Percentiles rank a stretch among this genome's conserved stretches.
Evolutionary conservation across 768 basidiomycete genomes (phyloP).

Genomic region (Agaricus subrufescens): DNA sequence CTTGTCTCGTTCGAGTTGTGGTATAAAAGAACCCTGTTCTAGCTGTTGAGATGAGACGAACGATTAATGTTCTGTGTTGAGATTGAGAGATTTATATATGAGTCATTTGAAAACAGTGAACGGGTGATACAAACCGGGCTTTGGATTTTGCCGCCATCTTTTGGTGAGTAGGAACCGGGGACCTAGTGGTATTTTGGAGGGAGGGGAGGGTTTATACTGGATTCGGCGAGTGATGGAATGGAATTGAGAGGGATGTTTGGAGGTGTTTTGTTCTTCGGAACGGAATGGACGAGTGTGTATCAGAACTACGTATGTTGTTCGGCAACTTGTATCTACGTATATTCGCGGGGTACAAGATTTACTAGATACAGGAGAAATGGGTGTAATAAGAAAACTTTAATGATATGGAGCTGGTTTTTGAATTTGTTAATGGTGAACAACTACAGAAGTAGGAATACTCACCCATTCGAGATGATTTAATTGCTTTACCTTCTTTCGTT

Average conservation of each 20-base stretch:
- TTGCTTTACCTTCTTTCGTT: too few species aligned
- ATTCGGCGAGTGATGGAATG: background rate
- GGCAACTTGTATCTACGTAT: too few species aligned
- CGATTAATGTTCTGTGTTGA: conserved; percentile 67
- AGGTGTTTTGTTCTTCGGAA: background rate
- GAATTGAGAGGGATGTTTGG: background rate
- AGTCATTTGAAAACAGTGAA: background rate
- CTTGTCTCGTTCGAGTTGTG: conserved; percentile 66
- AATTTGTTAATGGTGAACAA: too few species aligned
- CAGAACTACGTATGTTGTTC: too few species aligned
- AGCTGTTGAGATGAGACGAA: conserved; percentile 86
- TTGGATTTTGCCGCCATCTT: conserved; percentile 62
- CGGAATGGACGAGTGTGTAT: background rate
- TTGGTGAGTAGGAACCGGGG: too few species aligned
- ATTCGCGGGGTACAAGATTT: too few species aligned
- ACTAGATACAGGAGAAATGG: too few species aligned
- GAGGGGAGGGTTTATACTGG: background rate
- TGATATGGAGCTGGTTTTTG: too few species aligned
- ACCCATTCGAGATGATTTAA: too few species aligned
- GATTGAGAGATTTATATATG: background rate
- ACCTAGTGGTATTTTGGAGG: background rate
- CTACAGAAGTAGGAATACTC: too few species aligned
- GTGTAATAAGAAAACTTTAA: too few species aligned
- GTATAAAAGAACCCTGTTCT: conserved; percentile 93
- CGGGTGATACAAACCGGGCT: conserved; percentile 38